A percentile compares a stretch with the other conserved stretches of the same genome.
Conservation (phyloP, 2,329 filamentous ascomycete species). For the Fusarium annulatum region DNA sequence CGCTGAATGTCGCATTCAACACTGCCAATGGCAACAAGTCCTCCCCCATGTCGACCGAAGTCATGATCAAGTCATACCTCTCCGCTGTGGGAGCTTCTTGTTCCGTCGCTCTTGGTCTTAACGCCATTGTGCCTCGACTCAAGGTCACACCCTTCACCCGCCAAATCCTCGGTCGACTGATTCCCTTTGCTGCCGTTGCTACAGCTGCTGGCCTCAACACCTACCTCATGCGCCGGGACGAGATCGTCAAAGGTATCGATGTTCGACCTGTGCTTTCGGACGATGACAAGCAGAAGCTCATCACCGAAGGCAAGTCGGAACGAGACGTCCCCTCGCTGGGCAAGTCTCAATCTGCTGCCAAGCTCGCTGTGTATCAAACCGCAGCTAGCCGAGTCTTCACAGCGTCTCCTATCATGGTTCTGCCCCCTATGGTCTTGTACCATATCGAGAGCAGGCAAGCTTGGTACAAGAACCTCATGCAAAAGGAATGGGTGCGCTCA, state of each 20-base stretch:
- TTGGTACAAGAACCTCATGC: slow-evolving; percentile 55
- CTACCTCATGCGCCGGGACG: slow-evolving; percentile 96
- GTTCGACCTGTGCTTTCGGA: slow-evolving; percentile 85
- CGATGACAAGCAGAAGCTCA: slow-evolving; percentile 70
- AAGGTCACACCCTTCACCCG: slow-evolving; percentile 81
- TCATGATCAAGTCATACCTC: slow-evolving; percentile 89
- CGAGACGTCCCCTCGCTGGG: slow-evolving; percentile 78
- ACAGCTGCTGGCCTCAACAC: slow-evolving; percentile 93
- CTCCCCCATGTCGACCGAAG: slow-evolving; percentile 82
- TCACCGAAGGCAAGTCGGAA: slow-evolving; percentile 69
- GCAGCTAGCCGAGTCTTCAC: slow-evolving; percentile 92
- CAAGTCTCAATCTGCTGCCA: slow-evolving; percentile 88
- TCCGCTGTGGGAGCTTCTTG: slow-evolving; percentile 94
- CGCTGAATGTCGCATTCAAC: slow-evolving; percentile 98
- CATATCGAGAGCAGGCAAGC: slow-evolving; percentile 72
- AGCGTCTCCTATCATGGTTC: slow-evolving; percentile 95
- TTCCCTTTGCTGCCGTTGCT: slow-evolving; percentile 95
- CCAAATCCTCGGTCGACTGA: slow-evolving; percentile 83
- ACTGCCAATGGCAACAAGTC: slow-evolving; percentile 98
- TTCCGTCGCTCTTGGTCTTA: slow-evolving; percentile 91
- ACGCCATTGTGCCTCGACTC: slow-evolving; percentile 86
- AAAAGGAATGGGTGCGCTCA: slow-evolving; percentile 81
- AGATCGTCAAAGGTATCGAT: slow-evolving; percentile 93
- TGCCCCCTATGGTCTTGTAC: slow-evolving; percentile 88
- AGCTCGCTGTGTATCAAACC: slow-evolving; percentile 90